phyloP scores from a whole-genome alignment of 805 yeast genomes.

The Candida berthetii region DNA sequence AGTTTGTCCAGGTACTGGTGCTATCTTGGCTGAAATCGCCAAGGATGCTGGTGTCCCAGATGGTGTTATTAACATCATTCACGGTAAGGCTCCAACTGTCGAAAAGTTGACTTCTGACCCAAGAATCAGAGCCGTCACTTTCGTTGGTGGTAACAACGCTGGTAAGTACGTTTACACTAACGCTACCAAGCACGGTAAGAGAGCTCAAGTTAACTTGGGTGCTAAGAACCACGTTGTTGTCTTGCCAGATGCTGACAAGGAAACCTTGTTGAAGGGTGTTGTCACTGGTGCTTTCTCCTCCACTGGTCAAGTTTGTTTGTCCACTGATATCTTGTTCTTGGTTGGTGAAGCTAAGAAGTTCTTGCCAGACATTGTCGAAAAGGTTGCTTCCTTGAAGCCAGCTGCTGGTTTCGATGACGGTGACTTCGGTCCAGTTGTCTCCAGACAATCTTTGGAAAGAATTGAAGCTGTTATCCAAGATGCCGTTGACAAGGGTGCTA shows the following conservation, averaged over 20 bases:
- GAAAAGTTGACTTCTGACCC: slow-evolving; percentile 67
- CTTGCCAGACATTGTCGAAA: slow-evolving; percentile 52
- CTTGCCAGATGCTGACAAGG: slow-evolving; percentile 66
- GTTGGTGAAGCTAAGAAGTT: slow-evolving; percentile 61
- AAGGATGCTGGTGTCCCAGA: slow-evolving; percentile 72
- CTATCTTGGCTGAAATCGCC: slow-evolving; percentile 66
- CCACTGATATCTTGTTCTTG: slow-evolving; percentile 65
- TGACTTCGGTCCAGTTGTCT: slow-evolving; percentile 70
- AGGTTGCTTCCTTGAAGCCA: slow-evolving; percentile 51
- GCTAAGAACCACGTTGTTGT: slow-evolving; percentile 76
- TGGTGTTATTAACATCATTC: slow-evolving; percentile 67
- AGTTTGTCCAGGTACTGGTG: slow-evolving; percentile 77
- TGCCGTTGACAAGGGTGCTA: slow-evolving; percentile 57
- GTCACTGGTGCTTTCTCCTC: slow-evolving; percentile 80
- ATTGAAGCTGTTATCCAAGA: slow-evolving; percentile 52
- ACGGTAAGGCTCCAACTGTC: slow-evolving; percentile 69
- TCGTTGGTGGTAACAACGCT: slow-evolving; percentile 76
- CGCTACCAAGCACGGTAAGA: slow-evolving; percentile 63
- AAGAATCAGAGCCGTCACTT: slow-evolving; percentile 69
- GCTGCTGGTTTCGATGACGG: slow-evolving; percentile 62
- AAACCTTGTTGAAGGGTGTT: slow-evolving; percentile 56
- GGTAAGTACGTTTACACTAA: slow-evolving; percentile 66
- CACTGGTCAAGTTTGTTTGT: slow-evolving; percentile 83
- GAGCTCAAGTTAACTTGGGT: slow-evolving; percentile 74
- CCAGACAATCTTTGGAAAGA: slow-evolving; percentile 49